Evolutionary conservation across 164 flowering plant genomes (phyloP).

Genomic region (Annona squamosa): DNA sequence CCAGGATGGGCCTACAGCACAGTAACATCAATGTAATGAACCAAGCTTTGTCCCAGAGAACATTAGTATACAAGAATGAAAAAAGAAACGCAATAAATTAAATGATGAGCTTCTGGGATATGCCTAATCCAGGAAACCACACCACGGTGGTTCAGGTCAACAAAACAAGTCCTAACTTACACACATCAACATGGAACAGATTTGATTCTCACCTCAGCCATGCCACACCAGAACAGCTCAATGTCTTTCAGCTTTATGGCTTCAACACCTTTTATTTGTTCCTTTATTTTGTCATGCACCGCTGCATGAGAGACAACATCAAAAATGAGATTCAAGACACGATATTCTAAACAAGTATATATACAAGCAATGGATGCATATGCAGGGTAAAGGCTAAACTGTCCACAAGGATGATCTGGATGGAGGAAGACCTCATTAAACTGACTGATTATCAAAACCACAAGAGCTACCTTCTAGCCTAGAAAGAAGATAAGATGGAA

Average conservation of each 20-base stretch:
- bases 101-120: background rate
- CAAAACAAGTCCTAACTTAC: no score
- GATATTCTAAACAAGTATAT: background rate
- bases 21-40: background rate
- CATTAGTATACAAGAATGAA: background rate
- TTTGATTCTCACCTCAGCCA: conserved; percentile 72
- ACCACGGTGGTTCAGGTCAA: no score
- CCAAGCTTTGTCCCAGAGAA: background rate
- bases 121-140: background rate
- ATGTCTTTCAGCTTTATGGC: conserved; percentile 69
- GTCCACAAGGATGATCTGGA: no score
- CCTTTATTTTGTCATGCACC: conserved; percentile 47
- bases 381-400: background rate
- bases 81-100: no score
- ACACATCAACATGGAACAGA: no score
- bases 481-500: conserved; percentile 76
- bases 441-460: background rate
- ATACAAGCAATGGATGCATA: background rate
- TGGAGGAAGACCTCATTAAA: background rate
- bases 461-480: conserved; percentile 54
- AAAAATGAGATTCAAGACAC: background rate
- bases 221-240: conserved; percentile 62
- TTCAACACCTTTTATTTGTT: conserved; percentile 68
- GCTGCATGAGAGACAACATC: conserved; percentile 27
- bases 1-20: background rate